Percentiles rank a stretch among this genome's conserved stretches.
phyloP scores from a whole-genome alignment of 2,329 filamentous ascomycete species.

The Nemania abortiva region DNA sequence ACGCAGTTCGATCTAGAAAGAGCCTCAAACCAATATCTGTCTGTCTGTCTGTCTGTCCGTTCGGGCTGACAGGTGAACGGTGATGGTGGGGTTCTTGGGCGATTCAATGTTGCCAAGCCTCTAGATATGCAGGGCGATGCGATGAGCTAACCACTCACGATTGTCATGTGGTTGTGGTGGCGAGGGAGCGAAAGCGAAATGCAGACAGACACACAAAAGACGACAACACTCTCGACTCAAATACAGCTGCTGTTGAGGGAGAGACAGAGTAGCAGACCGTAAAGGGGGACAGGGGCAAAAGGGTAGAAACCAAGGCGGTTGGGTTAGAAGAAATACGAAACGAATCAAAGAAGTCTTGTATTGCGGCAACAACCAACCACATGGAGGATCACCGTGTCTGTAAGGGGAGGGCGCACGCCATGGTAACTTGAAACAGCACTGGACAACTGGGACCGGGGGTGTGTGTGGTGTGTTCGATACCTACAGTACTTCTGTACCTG shows the following conservation, averaged over 20 bases:
- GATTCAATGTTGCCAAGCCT: conserved; percentile 41
- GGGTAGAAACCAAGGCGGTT: neutral
- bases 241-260: neutral
- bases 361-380: neutral
- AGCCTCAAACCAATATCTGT: conserved; percentile 10
- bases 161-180: neutral
- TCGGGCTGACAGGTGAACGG: conserved; percentile 9
- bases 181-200: neutral
- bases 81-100: conserved; percentile 35
- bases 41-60: neutral
- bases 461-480: neutral
- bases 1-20: conserved; percentile 16
- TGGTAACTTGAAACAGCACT: conserved; percentile 34
- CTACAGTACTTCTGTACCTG: too few species aligned
- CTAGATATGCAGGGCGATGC: conserved; percentile 13
- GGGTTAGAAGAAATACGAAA: conserved; percentile 18
- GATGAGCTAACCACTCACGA: conserved; percentile 1
- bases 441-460: conserved; percentile 15
- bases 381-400: conserved; percentile 20
- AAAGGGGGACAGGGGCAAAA: conserved; percentile 1
- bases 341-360: conserved; percentile 12
- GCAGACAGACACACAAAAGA: conserved; percentile 1
- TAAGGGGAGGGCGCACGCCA: conserved; percentile 32
- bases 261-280: conserved; percentile 1
- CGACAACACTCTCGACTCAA: neutral